Evolutionary conservation across 805 yeast species (phyloP), one percentile per base, ranked within the genome.

Genomic region (Candida coquimbonensis): DNA sequence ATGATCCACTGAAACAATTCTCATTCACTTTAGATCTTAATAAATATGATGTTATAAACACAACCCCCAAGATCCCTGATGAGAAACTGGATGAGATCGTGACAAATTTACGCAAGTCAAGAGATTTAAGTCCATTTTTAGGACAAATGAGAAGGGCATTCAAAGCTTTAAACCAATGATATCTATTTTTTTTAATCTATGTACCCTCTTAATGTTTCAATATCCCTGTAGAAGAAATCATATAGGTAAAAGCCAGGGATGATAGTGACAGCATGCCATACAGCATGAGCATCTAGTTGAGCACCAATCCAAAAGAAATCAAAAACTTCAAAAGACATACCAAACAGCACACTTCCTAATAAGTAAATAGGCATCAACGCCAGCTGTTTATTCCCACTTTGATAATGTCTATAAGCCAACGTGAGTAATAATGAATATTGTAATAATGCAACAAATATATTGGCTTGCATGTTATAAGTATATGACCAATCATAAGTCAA

Each of bases 181-280:
- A 9, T 11, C 7, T 29, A 29, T 27, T 9, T 14, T 19, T 40
- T 14, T 19, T 40, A 48, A 27, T 53, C 56, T 12, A 48, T 35
- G 32, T 53, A 48, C 27, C 48, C 47, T 17, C 31, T 40, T 42
- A 70, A 66, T 45, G 75, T 74, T 47, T 63, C 67, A 38, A 66
- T 75, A 46, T 77, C 83, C 31, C 60, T 57, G 5, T 71, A 60
- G 64, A 77, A 70, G 54, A 76, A 84, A 37, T 75, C 77, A 61
- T 84, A 90, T 78, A 95, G 78, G 49, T 77, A 74, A 47, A 77
- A 66, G 0, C 91, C 79, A 0, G 98, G 98, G 57, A 87, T 62
- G 2, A 90, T 80, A 0, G 99, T 93, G 19, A 87, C 77, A 26
- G 85, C 72, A 62, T 93, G 99, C 99, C 99, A 93, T 36, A 91